A percentile compares a stretch with the other conserved stretches of the same genome.
These are phyloP conservation scores for Xylariaceae sp. DNA, from an alignment of 2,329 filamentous ascomycete genomes.

Conservation along the genomic window DNA sequence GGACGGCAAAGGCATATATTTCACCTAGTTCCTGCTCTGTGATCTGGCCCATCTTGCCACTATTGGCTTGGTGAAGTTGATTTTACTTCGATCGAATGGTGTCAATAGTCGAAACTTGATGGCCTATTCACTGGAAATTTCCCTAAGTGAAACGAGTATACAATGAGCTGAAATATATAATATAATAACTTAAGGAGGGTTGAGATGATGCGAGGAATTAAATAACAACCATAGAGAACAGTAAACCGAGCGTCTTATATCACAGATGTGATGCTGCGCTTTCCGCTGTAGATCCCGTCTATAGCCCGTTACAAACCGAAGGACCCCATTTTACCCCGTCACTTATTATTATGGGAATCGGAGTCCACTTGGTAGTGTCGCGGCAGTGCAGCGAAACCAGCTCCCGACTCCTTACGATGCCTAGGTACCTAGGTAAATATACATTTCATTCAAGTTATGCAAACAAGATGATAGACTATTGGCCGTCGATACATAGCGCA, in stretches of 20 bases:
- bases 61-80: not conserved
- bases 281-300: slow-evolving; percentile 20
- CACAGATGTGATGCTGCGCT: not conserved
- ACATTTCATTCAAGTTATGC: no score
- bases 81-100: not conserved
- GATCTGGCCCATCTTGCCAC: slow-evolving; percentile 30
- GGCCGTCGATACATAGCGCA: no score
- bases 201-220: not conserved
- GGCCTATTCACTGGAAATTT: not conserved
- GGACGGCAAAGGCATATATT: slow-evolving; percentile 74
- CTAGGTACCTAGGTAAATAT: no score
- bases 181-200: not conserved
- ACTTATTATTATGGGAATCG: slow-evolving; percentile 4
- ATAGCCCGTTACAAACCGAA: slow-evolving; percentile 23
- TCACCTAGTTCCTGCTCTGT: slow-evolving; percentile 61
- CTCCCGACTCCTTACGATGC: no score
- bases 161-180: not conserved
- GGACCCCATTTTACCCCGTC: not conserved
- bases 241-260: no score
- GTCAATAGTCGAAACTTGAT: not conserved
- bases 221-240: no score
- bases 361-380: not conserved
- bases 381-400: slow-evolving; percentile 4
- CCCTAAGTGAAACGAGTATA: not conserved
- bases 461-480: no score